Evolutionary conservation across 78 protist genomes (phyloP), one percentile per base, ranked within the genome.

Genomic region (Capsaspora owczarzaki): DNA sequence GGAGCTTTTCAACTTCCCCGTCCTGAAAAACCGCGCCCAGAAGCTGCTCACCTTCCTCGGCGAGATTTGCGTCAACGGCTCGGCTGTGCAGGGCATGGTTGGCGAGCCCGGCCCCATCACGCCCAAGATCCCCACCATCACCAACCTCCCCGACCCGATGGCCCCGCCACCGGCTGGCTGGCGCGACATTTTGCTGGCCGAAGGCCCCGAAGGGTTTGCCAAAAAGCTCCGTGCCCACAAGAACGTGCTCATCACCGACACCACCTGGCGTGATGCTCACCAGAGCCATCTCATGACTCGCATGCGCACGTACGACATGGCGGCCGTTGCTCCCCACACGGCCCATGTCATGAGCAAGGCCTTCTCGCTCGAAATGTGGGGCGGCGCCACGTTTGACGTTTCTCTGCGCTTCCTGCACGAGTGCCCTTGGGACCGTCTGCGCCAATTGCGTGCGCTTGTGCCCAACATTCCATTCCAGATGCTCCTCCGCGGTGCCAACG

Each of bases 321-420:
- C 63, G 20, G 3, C 19, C 19, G 76, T 83, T 74, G 89, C 92
- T 6, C 90, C 85, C 23, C 78, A 84, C 53, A 84, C 86, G 20
- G 76, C 93, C 23, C 47, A 72, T 31, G 42, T 66, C 46, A 0
- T 87, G 31, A 14, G 40, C 33, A 16, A 14, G n/a, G 25, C 41
- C 10, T 79, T 25, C 80, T 47, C 80, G 41, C 61, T 90, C 38
- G 92, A 92, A 85, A 60, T 16, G 77, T 94, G 94, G 94, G 97
- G 97, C 16, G 97, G 97, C 44, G 97, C 97, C 56, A 94, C 97
- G 42, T 94, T 86, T 85, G 97, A 94, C 74, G 97, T 94, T 12
- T 46, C 89, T 40, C 82, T 90, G 29, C 85, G 92, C 49, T 94
- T 94, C 88, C 86, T 94, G 27, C 66, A 61, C 63, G 95, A 92